A percentile compares a stretch with the other conserved stretches of the same genome.
Conservation (phyloP, 352 stramenopile species). For the Globisporangium iwayamae region DNA sequence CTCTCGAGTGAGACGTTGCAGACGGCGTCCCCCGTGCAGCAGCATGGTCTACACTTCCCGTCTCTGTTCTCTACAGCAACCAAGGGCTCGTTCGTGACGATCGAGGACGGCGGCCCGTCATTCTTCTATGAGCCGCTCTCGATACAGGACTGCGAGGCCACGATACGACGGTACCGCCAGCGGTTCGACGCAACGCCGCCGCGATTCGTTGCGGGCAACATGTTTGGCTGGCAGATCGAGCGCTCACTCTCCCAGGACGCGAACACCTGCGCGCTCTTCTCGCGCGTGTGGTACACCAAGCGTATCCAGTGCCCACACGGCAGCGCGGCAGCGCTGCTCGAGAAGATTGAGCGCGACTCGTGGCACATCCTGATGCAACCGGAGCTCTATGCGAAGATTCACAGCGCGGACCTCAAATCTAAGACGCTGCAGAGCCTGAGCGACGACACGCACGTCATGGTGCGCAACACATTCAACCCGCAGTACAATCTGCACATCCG, state of each 20-base stretch:
- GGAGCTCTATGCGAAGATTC: conserved; percentile 30
- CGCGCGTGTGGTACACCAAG: conserved; percentile 30
- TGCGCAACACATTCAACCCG: conserved; percentile 22
- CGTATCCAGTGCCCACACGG: conserved; percentile 28
- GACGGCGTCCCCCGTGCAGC: background rate
- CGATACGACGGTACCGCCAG: conserved; percentile 23
- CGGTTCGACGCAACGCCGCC: conserved; percentile 22
- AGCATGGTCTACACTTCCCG: background rate
- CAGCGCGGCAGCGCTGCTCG: conserved; percentile 20
- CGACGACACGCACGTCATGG: conserved; percentile 27
- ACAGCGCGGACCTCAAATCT: conserved; percentile 20
- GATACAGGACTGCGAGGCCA: conserved; percentile 24
- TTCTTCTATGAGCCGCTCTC: conserved; percentile 38
- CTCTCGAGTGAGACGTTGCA: background rate
- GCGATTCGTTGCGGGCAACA: conserved; percentile 4
- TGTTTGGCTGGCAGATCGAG: conserved; percentile 37
- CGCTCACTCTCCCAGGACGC: conserved; percentile 17
- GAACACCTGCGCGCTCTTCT: conserved; percentile 17
- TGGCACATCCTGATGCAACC: conserved; percentile 27
- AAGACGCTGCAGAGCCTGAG: conserved; percentile 30
- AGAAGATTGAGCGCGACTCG: conserved; percentile 28
- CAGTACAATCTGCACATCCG: conserved; percentile 18
- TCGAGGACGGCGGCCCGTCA: conserved; percentile 21
- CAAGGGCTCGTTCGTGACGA: conserved; percentile 8
- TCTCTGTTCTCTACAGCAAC: background rate